Evolutionary conservation across 805 yeast genomes (phyloP), one percentile per base, ranked within the genome.

Genomic region (Yarrowia bubula): DNA sequence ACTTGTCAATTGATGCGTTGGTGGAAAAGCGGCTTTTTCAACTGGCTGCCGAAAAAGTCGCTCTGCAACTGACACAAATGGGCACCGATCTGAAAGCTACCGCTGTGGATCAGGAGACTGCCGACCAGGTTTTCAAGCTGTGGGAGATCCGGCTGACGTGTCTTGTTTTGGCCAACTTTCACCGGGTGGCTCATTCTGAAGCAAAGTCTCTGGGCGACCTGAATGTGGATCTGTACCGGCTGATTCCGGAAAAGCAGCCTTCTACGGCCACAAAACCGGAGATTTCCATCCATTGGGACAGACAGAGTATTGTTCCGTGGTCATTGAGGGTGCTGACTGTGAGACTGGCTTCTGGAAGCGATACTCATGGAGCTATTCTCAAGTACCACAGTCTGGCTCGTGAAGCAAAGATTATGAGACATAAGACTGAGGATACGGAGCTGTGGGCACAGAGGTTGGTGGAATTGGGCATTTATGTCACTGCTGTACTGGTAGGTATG

Each of bases 111-210:
- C 33, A 39, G 38, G 47, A 55, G 17, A 65, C 64, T 18, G 65
- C 67, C 7, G 58, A 60, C 39, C 35, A 43, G 38, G 70, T 72
- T 9, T 69, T 75, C n/a, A 22, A 44, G 1, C 51, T 75, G 13
- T 75, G 78, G 78, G 66, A 67, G 17, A 18, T 66, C 4, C 70
- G 78, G 11, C 65, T 75, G 10, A 68, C 67, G 51, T 51, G 73
- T 46, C 64, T 75, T 42, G 67, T 75, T n/a, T 44, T 66, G n/a
- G 71, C 75, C 22, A 67, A 71, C 18, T 68, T 70, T 15, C 71
- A 70, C 10, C 50, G 67, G 15, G 72, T 73, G 1, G 78, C 78
- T 3, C 71, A 72, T 15, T 75, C 74, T 42, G 76, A 76, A 37
- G 68, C 70, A 10, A 65, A 66, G 3, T 64, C 68, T 37, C 66